Percentiles rank a stretch among this genome's conserved stretches.
phyloP scores from a whole-genome alignment of 768 basidiomycete genomes.

The Russula sp. region DNA sequence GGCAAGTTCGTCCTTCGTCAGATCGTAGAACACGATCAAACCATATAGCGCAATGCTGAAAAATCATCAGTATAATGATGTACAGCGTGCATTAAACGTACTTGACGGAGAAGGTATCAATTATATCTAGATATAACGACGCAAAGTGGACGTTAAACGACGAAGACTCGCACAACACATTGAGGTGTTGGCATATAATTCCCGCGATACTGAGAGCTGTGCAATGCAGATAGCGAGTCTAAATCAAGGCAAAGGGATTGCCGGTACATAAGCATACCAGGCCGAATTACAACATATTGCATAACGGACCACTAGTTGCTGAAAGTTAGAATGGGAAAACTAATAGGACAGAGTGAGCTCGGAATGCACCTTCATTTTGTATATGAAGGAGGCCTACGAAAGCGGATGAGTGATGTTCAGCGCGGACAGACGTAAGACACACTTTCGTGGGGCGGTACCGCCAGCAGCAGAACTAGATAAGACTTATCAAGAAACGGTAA shows the following conservation, averaged over 20 bases:
- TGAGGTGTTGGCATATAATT: conserved; percentile 68
- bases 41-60: conserved; percentile 81
- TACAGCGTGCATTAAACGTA: conserved; percentile 34
- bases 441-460: conserved; percentile 81
- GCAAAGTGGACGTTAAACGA: conserved; percentile 62
- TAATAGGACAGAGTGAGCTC: conserved; percentile 3
- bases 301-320: conserved; percentile 71
- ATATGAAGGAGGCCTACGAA: conserved; percentile 79
- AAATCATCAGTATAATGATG: neutral
- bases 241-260: neutral
- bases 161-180: conserved; percentile 65
- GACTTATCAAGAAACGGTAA: neutral
- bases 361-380: conserved; percentile 67
- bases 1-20: conserved; percentile 75
- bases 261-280: conserved; percentile 37
- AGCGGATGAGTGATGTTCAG: conserved; percentile 23
- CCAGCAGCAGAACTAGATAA: conserved; percentile 70
- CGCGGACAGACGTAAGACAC: neutral
- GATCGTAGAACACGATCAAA: conserved; percentile 74
- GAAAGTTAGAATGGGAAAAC: conserved; percentile 4
- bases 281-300: conserved; percentile 81
- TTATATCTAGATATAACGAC: conserved; percentile 61
- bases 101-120: conserved; percentile 84
- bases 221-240: conserved; percentile 2
- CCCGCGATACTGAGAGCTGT: conserved; percentile 66